A percentile compares a stretch with the other conserved stretches of the same genome.
phyloP scores from a whole-genome alignment of 768 basidiomycete species.

The Tricholoma terreum region DNA sequence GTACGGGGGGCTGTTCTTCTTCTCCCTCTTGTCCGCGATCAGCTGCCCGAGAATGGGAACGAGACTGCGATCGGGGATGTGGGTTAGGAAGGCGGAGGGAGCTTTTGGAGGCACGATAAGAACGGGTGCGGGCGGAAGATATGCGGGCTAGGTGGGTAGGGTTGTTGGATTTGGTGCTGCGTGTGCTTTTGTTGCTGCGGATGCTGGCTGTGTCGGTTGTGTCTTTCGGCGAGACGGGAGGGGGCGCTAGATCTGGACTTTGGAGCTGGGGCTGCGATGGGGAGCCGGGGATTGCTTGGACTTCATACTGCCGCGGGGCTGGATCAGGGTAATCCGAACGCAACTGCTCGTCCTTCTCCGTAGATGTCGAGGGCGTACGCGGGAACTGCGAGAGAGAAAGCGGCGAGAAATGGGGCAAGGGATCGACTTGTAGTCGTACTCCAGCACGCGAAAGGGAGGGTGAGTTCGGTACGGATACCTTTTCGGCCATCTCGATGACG shows the following conservation, averaged over 20 bases:
- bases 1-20: slow-evolving; percentile 32
- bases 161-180: slow-evolving; percentile 32
- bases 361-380: not conserved
- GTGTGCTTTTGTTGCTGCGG: slow-evolving; percentile 33
- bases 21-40: not conserved
- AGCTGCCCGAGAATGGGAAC: not conserved
- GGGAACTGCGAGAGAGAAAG: slow-evolving; percentile 14
- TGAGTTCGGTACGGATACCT: slow-evolving; percentile 36
- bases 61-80: slow-evolving; percentile 10
- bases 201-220: slow-evolving; percentile 39
- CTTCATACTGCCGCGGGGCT: not conserved
- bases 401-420: slow-evolving; percentile 13
- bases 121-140: slow-evolving; percentile 63
- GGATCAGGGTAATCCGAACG: not conserved
- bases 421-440: slow-evolving; percentile 11
- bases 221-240: slow-evolving; percentile 18
- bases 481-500: slow-evolving; percentile 47
- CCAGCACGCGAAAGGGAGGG: slow-evolving; percentile 14
- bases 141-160: slow-evolving; percentile 39
- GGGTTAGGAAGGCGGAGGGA: slow-evolving; percentile 58
- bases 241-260: not conserved
- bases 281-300: not conserved
- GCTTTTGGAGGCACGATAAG: slow-evolving; percentile 59
- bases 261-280: not conserved
- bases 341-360: not conserved